Evolutionary conservation across 1,284 basidiomycete genomes (phyloP).

Genomic region (Fomitiporia mediterranea): DNA sequence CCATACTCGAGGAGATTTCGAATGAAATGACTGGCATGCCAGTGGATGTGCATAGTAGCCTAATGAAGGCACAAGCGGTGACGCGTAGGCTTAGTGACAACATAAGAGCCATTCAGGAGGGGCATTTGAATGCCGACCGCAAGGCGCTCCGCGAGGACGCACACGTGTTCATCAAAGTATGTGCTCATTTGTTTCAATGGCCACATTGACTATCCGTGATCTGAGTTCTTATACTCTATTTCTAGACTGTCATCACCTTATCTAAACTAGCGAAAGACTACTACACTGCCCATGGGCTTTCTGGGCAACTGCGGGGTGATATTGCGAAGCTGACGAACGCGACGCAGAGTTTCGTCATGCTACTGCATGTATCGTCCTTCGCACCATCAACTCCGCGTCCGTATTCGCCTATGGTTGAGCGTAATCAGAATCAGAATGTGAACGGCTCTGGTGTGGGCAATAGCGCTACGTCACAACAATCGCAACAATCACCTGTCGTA

Average conservation of each 20-base stretch:
- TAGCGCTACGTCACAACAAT: no score
- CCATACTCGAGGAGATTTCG: slow-evolving; percentile 60
- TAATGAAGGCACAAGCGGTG: slow-evolving; percentile 51
- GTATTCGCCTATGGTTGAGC: slow-evolving; percentile 50
- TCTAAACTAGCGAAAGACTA: slow-evolving; percentile 62
- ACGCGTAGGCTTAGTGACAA: slow-evolving; percentile 54
- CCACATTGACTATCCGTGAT: neutral
- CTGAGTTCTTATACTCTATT: slow-evolving; percentile 10
- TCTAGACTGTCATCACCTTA: slow-evolving; percentile 61
- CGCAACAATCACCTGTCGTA: slow-evolving; percentile 30
- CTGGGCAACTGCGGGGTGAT: slow-evolving; percentile 53
- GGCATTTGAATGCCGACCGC: slow-evolving; percentile 43
- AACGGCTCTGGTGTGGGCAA: slow-evolving; percentile 21
- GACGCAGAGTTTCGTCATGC: slow-evolving; percentile 73
- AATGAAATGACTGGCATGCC: slow-evolving; percentile 38
- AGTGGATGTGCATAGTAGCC: slow-evolving; percentile 43
- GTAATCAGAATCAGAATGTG: neutral
- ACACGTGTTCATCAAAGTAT: slow-evolving; percentile 67
- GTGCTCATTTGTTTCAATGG: slow-evolving; percentile 14
- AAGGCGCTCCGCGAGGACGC: slow-evolving; percentile 64
- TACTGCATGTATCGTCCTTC: slow-evolving; percentile 76
- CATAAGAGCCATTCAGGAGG: slow-evolving; percentile 48
- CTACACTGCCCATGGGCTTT: slow-evolving; percentile 48
- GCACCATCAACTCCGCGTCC: slow-evolving; percentile 52
- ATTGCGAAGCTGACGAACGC: slow-evolving; percentile 71